These are phyloP conservation scores for Coniella lustricola DNA, from an alignment of 2,329 filamentous ascomycete genomes.

Conservation along the genomic window DNA sequence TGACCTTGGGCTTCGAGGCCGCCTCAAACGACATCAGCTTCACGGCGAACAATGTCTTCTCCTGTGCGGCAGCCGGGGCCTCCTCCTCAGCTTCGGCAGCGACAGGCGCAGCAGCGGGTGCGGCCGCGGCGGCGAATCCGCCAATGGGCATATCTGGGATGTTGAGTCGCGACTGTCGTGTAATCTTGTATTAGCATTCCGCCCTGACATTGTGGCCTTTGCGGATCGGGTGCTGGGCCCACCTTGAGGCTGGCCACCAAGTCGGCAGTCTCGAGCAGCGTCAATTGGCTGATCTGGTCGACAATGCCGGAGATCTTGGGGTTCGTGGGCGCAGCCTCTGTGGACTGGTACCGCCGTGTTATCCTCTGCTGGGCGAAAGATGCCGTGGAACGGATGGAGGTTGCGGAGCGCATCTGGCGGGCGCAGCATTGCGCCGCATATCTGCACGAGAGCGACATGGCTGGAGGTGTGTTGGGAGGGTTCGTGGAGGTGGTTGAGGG, in stretches of 20 bases:
- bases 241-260: slow-evolving; percentile 95
- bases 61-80: slow-evolving; percentile 79
- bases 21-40: slow-evolving; percentile 90
- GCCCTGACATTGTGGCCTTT: background rate
- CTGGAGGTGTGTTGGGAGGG: slow-evolving; percentile 4
- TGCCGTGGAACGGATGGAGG: slow-evolving; percentile 37
- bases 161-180: slow-evolving; percentile 73
- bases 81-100: slow-evolving; percentile 78
- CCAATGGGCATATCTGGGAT: slow-evolving; percentile 97
- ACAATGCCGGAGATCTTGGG: slow-evolving; percentile 94
- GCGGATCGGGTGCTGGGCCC: slow-evolving; percentile 20
- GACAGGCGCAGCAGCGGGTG: slow-evolving; percentile 52
- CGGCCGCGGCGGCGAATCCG: slow-evolving; percentile 67
- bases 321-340: slow-evolving; percentile 54
- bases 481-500: background rate
- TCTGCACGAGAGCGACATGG: slow-evolving; percentile 57
- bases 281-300: slow-evolving; percentile 98
- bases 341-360: slow-evolving; percentile 80
- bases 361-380: slow-evolving; percentile 41
- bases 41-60: slow-evolving; percentile 95
- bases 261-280: slow-evolving; percentile 92
- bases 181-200: slow-evolving; percentile 8
- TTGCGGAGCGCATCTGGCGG: slow-evolving; percentile 49
- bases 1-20: slow-evolving; percentile 91
- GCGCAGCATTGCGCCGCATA: slow-evolving; percentile 59